A percentile compares a stretch with the other conserved stretches of the same genome.
Evolutionary conservation across 768 basidiomycete genomes (phyloP).

Genomic region (Mycena latifolia): DNA sequence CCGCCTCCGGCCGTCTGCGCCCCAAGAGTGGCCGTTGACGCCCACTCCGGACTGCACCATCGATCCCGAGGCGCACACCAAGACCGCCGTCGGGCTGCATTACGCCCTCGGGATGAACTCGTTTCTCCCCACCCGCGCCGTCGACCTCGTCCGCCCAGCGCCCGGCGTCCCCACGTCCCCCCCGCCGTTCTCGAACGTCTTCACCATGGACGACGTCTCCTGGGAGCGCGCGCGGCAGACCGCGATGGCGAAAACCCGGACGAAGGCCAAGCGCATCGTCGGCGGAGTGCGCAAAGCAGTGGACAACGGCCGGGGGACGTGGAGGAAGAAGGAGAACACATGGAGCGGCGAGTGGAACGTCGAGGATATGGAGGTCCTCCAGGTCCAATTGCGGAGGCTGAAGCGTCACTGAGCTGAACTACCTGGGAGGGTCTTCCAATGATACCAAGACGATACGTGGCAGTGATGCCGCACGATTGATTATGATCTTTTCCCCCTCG

Average conservation of each 20-base stretch:
- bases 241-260: constrained; percentile 8
- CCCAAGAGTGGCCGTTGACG: constrained; percentile 23
- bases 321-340: constrained; percentile 41
- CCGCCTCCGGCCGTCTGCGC: constrained; percentile 4
- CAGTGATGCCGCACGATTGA: constrained; percentile 8
- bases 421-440: too few species aligned
- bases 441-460: neutral
- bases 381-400: constrained; percentile 26
- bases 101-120: constrained; percentile 32
- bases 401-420: constrained; percentile 6
- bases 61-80: constrained; percentile 2
- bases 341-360: constrained; percentile 52
- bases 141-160: neutral
- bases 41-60: constrained; percentile 28
- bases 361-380: constrained; percentile 42
- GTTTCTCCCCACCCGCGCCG: constrained; percentile 1
- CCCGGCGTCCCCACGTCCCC: constrained; percentile 20
- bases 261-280: constrained; percentile 13
- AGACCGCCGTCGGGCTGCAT: constrained; percentile 35
- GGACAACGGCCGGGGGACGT: constrained; percentile 32
- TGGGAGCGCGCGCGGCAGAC: constrained; percentile 34
- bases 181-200: constrained; percentile 30
- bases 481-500: constrained; percentile 2
- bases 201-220: constrained; percentile 29
- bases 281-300: constrained; percentile 28